phyloP scores from a whole-genome alignment of 306 rosid genomes.

The apple (Malus domestica) region DNA sequence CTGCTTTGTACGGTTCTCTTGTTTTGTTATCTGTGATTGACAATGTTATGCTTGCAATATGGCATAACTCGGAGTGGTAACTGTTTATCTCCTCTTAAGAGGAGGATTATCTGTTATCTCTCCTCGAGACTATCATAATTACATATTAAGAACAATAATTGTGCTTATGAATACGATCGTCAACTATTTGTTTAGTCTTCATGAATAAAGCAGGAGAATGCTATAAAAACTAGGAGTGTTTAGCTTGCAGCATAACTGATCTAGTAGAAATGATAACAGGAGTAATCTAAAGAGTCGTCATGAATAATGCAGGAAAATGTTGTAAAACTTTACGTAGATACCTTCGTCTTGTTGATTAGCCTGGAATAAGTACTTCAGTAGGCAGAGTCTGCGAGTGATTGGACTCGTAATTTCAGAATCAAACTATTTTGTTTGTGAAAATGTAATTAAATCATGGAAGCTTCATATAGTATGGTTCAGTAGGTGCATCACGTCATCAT shows the following conservation, averaged over 20 bases:
- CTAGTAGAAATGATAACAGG: too few relatives aligned
- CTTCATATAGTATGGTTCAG: background rate
- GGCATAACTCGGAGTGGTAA: background rate
- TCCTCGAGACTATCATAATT: background rate
- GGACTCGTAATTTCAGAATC: background rate
- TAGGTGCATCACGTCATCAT: background rate
- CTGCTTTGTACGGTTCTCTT: background rate
- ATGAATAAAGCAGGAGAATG: background rate
- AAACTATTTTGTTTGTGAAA: background rate
- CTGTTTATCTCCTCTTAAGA: background rate
- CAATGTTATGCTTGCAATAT: background rate
- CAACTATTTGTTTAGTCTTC: background rate
- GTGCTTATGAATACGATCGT: background rate
- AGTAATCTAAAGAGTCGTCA: too few relatives aligned
- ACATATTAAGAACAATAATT: background rate
- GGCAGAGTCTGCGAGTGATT: background rate
- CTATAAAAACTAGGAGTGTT: background rate
- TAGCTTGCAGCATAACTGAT: background rate
- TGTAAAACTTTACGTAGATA: background rate
- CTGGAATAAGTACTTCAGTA: background rate
- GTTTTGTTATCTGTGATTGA: background rate
- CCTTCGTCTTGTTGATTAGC: background rate
- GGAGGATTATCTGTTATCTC: too few relatives aligned
- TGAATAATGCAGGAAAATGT: too few relatives aligned
- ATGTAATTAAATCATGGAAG: background rate